These are phyloP conservation scores for Chamaecrista fasciculata DNA, from an alignment of 306 rosid species.

Conservation along the genomic window DNA sequence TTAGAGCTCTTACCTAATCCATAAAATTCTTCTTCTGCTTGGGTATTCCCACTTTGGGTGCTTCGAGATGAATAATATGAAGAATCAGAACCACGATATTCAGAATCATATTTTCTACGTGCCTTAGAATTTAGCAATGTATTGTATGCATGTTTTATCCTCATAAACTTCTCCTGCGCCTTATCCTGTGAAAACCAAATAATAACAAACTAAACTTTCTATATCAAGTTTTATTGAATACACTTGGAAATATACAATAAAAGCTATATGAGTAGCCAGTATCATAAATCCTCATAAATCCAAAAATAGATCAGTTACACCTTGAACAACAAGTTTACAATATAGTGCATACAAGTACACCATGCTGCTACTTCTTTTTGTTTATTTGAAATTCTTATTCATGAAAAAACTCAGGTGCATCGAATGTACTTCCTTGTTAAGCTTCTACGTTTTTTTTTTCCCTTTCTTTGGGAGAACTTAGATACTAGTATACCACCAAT, in stretches of 20 bases:
- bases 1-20: slow-evolving; percentile 66
- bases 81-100: slow-evolving; percentile 51
- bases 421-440: slow-evolving; percentile 1
- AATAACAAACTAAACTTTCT: slow-evolving; percentile 23
- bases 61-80: slow-evolving; percentile 46
- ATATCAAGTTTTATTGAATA: slow-evolving; percentile 4
- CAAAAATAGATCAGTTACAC: not conserved
- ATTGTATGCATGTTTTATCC: slow-evolving; percentile 90
- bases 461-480: not conserved
- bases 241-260: slow-evolving; percentile 4
- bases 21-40: slow-evolving; percentile 76
- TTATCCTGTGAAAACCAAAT: slow-evolving; percentile 51
- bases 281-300: slow-evolving; percentile 20
- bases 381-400: slow-evolving; percentile 3
- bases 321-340: slow-evolving; percentile 20
- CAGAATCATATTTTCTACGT: slow-evolving; percentile 66
- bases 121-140: slow-evolving; percentile 76
- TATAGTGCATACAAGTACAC: not conserved
- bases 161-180: slow-evolving; percentile 90
- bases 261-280: not conserved
- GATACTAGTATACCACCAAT: not conserved
- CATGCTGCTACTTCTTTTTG: not conserved
- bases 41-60: slow-evolving; percentile 47
- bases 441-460: not conserved
- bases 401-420: not conserved